These are phyloP conservation scores for Gynandropsis gynandra DNA, from an alignment of 345 rosid genomes.

Conservation along the genomic window DNA sequence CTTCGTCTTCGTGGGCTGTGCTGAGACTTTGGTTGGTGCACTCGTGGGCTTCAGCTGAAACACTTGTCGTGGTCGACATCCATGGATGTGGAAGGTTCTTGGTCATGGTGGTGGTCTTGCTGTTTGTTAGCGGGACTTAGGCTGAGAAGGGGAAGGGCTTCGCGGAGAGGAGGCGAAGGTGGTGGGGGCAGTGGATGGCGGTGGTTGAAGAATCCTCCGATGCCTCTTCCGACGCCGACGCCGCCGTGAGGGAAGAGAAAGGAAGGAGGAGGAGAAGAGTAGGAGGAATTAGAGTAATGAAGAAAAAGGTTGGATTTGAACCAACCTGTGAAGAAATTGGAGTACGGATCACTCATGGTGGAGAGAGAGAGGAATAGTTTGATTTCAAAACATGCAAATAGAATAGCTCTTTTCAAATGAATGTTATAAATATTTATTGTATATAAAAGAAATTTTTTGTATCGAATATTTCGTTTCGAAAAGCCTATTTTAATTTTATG, in stretches of 20 bases:
- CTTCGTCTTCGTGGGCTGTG: too few relatives aligned
- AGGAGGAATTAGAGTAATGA: slow-evolving; percentile 35
- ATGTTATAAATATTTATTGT: too few relatives aligned
- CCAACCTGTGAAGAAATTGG: slow-evolving; percentile 56
- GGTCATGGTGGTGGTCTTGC: slow-evolving; percentile 18
- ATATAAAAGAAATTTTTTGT: too few relatives aligned
- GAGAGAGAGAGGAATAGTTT: slow-evolving; percentile 26
- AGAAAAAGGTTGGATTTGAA: slow-evolving; percentile 45
- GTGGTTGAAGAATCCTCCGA: too few relatives aligned
- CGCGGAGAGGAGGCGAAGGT: slow-evolving; percentile 78
- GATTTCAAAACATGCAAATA: too few relatives aligned
- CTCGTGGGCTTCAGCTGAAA: too few relatives aligned
- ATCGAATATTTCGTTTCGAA: too few relatives aligned
- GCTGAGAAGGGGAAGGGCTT: slow-evolving; percentile 75
- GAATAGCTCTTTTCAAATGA: too few relatives aligned
- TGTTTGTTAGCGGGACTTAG: slow-evolving; percentile 55
- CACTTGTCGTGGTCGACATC: slow-evolving; percentile 26
- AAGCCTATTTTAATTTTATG: too few relatives aligned
- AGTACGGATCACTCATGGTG: slow-evolving; percentile 84
- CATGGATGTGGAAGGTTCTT: slow-evolving; percentile 29
- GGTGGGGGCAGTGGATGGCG: slow-evolving; percentile 29
- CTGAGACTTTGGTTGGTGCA: too few relatives aligned
- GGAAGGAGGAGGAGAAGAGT: slow-evolving; percentile 23
- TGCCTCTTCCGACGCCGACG: background rate
- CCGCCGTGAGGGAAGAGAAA: slow-evolving; percentile 25